These are phyloP conservation scores for Spathaspora gorwiae DNA, from an alignment of 805 yeast species.

Conservation along the genomic window DNA sequence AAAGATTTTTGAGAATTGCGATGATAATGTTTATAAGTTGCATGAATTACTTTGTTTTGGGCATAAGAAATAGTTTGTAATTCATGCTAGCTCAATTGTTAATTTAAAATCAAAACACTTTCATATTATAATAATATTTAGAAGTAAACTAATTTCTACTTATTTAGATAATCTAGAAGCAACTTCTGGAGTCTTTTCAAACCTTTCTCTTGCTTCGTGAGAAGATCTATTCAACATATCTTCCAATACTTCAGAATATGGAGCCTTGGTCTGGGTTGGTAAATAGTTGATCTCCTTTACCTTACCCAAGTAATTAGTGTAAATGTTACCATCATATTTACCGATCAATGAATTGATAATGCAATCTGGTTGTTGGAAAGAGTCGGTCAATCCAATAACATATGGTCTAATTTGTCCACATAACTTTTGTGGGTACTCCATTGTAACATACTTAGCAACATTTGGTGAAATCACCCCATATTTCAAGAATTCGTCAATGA, in stretches of 20 bases:
- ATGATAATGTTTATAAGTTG: conserved; percentile 4
- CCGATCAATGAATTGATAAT: conserved; percentile 83
- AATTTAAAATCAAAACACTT: neutral
- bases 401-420: conserved; percentile 46
- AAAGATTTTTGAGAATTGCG: conserved; percentile 4
- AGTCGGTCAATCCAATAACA: conserved; percentile 75
- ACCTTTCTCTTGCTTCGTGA: conserved; percentile 30
- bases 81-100: too few relatives aligned
- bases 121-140: neutral
- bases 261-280: conserved; percentile 53
- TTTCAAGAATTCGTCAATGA: conserved; percentile 68
- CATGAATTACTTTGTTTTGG: conserved; percentile 1
- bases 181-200: conserved; percentile 16
- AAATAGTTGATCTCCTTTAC: conserved; percentile 46
- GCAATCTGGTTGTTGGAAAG: conserved; percentile 77
- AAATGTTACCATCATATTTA: conserved; percentile 74
- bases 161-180: conserved; percentile 6
- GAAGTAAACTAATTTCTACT: neutral
- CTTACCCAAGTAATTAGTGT: conserved; percentile 64
- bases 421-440: conserved; percentile 22
- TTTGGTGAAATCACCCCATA: conserved; percentile 51
- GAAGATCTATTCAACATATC: conserved; percentile 30
- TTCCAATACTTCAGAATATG: conserved; percentile 43
- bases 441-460: conserved; percentile 8
- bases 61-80: conserved; percentile 1